Conservation (phyloP, 352 stramenopile species). For the Bremia lactucae region DNA sequence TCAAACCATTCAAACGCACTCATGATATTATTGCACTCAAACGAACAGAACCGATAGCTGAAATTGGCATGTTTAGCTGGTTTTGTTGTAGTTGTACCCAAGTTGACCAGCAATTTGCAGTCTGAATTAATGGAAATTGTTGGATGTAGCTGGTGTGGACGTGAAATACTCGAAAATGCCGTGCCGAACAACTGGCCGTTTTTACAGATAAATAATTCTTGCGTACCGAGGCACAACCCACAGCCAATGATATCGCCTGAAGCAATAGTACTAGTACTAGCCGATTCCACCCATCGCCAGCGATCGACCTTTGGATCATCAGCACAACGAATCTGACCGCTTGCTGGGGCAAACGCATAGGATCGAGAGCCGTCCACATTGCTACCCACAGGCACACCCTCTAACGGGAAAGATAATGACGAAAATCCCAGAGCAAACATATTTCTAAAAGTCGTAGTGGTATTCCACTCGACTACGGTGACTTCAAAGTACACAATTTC, state of each 20-base stretch:
- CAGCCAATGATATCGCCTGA: conserved; percentile 69
- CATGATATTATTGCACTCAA: conserved; percentile 82
- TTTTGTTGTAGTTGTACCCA: conserved; percentile 33
- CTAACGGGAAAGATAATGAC: conserved; percentile 50
- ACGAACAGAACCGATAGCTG: conserved; percentile 67
- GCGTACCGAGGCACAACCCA: conserved; percentile 64
- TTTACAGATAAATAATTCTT: conserved; percentile 82
- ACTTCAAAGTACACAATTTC: conserved; percentile 80
- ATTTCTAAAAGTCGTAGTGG: conserved; percentile 10
- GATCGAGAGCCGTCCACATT: conserved; percentile 28
- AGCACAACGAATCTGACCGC: conserved; percentile 50
- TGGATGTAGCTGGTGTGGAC: conserved; percentile 39
- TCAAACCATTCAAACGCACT: conserved; percentile 83
- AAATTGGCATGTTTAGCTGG: conserved; percentile 40
- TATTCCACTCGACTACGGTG: conserved; percentile 54
- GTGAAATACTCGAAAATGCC: conserved; percentile 62
- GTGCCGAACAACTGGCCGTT: conserved; percentile 71
- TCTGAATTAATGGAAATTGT: conserved; percentile 69
- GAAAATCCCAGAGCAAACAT: conserved; percentile 57
- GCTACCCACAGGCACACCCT: conserved; percentile 45
- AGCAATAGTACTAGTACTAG: conserved; percentile 22
- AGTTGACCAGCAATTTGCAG: conserved; percentile 68
- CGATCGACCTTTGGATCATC: conserved; percentile 42
- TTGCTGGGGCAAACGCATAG: conserved; percentile 61
- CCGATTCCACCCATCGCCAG: conserved; percentile 62